These are phyloP conservation scores for Danielia reshetovae DNA, from an alignment of 805 yeast species.

Conservation along the genomic window DNA sequence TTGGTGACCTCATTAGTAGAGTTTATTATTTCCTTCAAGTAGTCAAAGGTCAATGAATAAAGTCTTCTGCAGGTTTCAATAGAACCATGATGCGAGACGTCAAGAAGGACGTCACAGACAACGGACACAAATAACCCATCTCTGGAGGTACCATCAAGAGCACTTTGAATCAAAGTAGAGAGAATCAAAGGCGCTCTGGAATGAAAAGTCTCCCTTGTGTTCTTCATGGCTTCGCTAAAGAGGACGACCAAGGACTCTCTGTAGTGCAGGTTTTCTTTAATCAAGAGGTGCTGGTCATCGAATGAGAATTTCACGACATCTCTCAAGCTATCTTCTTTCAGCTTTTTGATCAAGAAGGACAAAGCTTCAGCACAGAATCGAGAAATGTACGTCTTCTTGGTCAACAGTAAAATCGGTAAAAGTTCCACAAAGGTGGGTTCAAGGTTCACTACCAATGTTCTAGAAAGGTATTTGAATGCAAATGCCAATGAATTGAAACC, in stretches of 20 bases:
- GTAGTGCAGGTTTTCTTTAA: slow-evolving; percentile 43
- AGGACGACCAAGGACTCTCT: slow-evolving; percentile 56
- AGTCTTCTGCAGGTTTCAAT: slow-evolving; percentile 43
- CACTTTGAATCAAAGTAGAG: slow-evolving; percentile 37
- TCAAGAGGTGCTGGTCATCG: slow-evolving; percentile 25
- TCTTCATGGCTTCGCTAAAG: slow-evolving; percentile 69
- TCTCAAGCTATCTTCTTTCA: slow-evolving; percentile 45
- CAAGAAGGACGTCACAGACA: slow-evolving; percentile 52
- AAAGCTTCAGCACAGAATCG: slow-evolving; percentile 89
- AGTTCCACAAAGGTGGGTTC: slow-evolving; percentile 64
- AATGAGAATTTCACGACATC: slow-evolving; percentile 44
- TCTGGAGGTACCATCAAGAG: slow-evolving; percentile 7
- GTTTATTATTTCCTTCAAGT: slow-evolving; percentile 15
- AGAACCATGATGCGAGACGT: slow-evolving; percentile 50
- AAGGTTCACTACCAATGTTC: slow-evolving; percentile 57
- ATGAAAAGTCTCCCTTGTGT: slow-evolving; percentile 69
- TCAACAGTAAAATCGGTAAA: slow-evolving; percentile 58
- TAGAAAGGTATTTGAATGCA: slow-evolving; percentile 80
- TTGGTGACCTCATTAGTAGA: slow-evolving; percentile 1
- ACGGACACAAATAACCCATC: slow-evolving; percentile 1
- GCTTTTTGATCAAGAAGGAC: slow-evolving; percentile 75
- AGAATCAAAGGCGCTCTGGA: slow-evolving; percentile 60
- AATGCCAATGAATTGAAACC: slow-evolving; percentile 82
- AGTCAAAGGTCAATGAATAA: slow-evolving; percentile 30
- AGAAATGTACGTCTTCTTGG: slow-evolving; percentile 58